These are phyloP conservation scores for Cyclotella sp. DNA, from an alignment of 108 stramenopile species.

Conservation along the genomic window DNA sequence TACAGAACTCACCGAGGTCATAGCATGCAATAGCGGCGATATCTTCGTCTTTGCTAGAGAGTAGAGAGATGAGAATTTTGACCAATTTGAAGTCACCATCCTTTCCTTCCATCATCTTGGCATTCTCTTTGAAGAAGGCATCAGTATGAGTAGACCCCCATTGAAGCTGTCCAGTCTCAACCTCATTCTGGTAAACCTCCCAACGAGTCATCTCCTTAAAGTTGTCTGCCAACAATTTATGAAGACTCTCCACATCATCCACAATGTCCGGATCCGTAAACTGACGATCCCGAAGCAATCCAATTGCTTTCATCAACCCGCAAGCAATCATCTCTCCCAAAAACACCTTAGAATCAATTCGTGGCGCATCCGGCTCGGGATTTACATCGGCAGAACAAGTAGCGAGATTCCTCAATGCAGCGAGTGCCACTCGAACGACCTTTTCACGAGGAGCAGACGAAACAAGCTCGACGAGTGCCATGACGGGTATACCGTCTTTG, in stretches of 20 bases:
- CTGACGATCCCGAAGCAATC: conserved; percentile 59
- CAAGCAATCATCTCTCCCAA: conserved; percentile 80
- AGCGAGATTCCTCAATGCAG: conserved; percentile 76
- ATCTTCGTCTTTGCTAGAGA: conserved; percentile 69
- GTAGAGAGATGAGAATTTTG: conserved; percentile 75
- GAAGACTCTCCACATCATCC: conserved; percentile 70
- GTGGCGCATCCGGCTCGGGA: conserved; percentile 43
- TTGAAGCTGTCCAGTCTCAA: conserved; percentile 78
- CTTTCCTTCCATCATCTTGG: conserved; percentile 65
- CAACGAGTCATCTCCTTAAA: conserved; percentile 85
- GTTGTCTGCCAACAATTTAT: conserved; percentile 67
- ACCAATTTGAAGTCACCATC: conserved; percentile 67
- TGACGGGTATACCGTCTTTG: conserved; percentile 72
- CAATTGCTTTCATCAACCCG: conserved; percentile 69
- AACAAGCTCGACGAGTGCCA: conserved; percentile 72
- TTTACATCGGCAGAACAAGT: conserved; percentile 54
- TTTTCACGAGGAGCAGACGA: conserved; percentile 87
- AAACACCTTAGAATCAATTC: conserved; percentile 57
- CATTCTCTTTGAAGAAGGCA: conserved; percentile 83
- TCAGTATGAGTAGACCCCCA: conserved; percentile 93
- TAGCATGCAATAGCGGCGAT: conserved; percentile 89
- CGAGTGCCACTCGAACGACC: conserved; percentile 78
- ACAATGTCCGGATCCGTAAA: conserved; percentile 89
- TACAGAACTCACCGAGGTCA: conserved; percentile 94
- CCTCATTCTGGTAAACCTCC: conserved; percentile 83